Base-by-base conservation (phyloP, 805 yeast genomes). In the Schwanniomyces occidentalis region DNA sequence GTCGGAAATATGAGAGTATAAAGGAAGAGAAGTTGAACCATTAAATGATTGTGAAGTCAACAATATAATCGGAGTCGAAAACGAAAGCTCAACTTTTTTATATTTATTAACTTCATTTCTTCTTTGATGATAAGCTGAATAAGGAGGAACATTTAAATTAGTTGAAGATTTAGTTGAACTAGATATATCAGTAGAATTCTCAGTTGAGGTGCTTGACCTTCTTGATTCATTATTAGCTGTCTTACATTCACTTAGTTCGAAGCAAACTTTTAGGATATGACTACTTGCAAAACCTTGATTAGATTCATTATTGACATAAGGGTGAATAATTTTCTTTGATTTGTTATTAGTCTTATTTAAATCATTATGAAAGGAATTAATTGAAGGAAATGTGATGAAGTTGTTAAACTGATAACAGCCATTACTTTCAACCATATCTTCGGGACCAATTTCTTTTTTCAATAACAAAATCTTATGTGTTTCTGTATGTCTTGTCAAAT, bases 11-110 rank as follows among this genome's bases (percentile, higher is more conserved):
- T 32, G 12, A 17, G 39, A 32, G 19, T 46, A 46, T 5, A 21
- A 18, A 3, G 51, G 51, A 7, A 48, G 48, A 8, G 40, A 37
- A 9, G 18, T 29, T 6, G 41, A 35, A 6, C 42, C 48, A n/a
- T 40, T 24, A 4, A 29, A 19, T 6, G 51, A 37, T 22, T 35
- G 41, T 8, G 35, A 27, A 16, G 38, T 30, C 18, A 46, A 33
- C 12, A 46, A 27, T 5, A 28, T 22, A 14, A 46, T 34, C 8
- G 51, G 46, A 8, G 41, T 19, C 12, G 48, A 24, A 26, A 42
- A 42, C 4, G 49, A 40, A 13, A 46, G 32, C 17, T 46, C 49
- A 4, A 40, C 42, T 27, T 28, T 40, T 18, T 40, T 37, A 18
- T 18, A 45, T 16, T 33, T 37, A 16, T 28, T 25, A 5, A 38